Conservation (phyloP, 169 alveolate genomes). For the Condylostoma magnum region DNA sequence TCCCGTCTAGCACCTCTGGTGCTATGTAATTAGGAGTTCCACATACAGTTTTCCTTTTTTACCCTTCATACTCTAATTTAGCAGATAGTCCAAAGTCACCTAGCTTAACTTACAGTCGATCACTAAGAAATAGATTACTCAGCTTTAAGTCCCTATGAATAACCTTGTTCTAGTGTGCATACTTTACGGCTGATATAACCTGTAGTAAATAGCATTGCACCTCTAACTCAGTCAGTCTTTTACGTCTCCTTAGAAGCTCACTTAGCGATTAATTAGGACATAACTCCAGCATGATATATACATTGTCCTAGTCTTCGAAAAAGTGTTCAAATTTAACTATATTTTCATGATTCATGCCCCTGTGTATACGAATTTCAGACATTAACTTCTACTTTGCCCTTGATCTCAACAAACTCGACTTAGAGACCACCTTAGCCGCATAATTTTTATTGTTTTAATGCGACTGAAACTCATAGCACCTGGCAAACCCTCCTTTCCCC, state of each 20-base stretch:
- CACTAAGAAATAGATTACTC: constrained; percentile 82
- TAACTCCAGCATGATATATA: constrained; percentile 82
- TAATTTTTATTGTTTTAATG: constrained; percentile 53
- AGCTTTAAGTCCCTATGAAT: constrained; percentile 86
- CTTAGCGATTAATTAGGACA: constrained; percentile 80
- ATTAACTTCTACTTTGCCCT: constrained; percentile 76
- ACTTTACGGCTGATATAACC: constrained; percentile 71
- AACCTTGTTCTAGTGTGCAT: constrained; percentile 76
- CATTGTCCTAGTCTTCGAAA: constrained; percentile 85
- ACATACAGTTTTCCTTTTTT: constrained; percentile 78
- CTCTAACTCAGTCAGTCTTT: constrained; percentile 77
- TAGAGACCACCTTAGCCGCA: constrained; percentile 79
- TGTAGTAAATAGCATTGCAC: constrained; percentile 74
- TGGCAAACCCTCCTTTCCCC: constrained; percentile 87
- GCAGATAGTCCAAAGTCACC: constrained; percentile 89
- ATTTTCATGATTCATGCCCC: constrained; percentile 62
- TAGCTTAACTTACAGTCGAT: constrained; percentile 78
- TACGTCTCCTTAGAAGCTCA: constrained; percentile 77
- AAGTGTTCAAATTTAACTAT: constrained; percentile 80
- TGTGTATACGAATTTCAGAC: constrained; percentile 77
- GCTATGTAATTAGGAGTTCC: constrained; percentile 89
- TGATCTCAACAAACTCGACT: constrained; percentile 66
- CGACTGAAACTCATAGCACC: constrained; percentile 60
- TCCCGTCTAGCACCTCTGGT: constrained; percentile 79
- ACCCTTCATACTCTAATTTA: constrained; percentile 81